Percentiles rank a stretch among this genome's conserved stretches.
Evolutionary conservation across 345 rosid genomes (phyloP).

Genomic region (Jatropha curcas): DNA sequence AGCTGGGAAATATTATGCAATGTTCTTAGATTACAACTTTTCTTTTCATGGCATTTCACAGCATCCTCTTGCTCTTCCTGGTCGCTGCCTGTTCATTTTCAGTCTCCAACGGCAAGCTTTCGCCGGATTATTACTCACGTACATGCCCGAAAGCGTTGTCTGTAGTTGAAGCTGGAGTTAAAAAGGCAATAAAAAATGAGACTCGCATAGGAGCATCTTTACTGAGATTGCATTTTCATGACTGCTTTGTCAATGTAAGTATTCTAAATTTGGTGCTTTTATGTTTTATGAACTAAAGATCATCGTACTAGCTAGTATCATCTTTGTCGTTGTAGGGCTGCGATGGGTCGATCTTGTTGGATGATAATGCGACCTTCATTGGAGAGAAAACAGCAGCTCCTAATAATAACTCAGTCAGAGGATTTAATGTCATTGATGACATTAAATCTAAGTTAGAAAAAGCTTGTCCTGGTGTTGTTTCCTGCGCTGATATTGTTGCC

Average conservation of each 20-base stretch:
- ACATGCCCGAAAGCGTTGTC: slow-evolving; percentile 37
- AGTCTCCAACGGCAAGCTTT: slow-evolving; percentile 27
- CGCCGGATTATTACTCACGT: slow-evolving; percentile 23
- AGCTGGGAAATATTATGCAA: too few species aligned
- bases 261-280: too few species aligned
- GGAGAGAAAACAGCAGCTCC: slow-evolving; percentile 21
- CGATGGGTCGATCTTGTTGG: slow-evolving; percentile 26
- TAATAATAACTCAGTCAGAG: slow-evolving; percentile 22
- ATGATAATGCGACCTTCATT: slow-evolving; percentile 15
- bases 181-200: slow-evolving; percentile 24
- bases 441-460: slow-evolving; percentile 24
- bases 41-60: background rate
- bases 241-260: slow-evolving; percentile 53
- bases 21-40: background rate
- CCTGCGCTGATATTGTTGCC: slow-evolving; percentile 32
- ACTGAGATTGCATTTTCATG: slow-evolving; percentile 44
- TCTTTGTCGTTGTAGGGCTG: slow-evolving; percentile 17
- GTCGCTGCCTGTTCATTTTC: background rate
- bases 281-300: background rate
- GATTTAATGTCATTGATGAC: slow-evolving; percentile 23
- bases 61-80: background rate
- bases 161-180: slow-evolving; percentile 28
- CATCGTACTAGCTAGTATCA: too few species aligned
- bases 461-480: slow-evolving; percentile 27
- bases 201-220: slow-evolving; percentile 44